Evolutionary conservation across 2,329 filamentous ascomycete genomes (phyloP), one percentile per base, ranked within the genome.

Genomic region (Penicillium hesseltinei): DNA sequence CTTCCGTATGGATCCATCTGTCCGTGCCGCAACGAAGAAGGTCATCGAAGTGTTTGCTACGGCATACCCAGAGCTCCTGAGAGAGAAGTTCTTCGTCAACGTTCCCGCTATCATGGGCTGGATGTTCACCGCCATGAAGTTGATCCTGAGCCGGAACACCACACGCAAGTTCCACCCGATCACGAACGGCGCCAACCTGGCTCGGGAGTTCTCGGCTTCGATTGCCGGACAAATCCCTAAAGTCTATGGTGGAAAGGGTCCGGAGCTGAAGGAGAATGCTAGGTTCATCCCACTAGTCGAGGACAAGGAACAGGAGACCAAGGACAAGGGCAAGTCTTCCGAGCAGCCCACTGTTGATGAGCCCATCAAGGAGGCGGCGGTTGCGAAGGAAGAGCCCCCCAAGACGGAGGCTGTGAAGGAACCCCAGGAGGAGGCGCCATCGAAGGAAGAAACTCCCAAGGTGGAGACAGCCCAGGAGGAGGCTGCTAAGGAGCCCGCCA

Each of bases 1-100:
- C 81, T 81, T 97, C 65, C 87, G 91, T 59, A 87, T 90, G 79
- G 88, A 93, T 56, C 84, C 89, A 0, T 80, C 83, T 56, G 87
- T 94, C 75, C 92, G 90, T 74, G 82, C 86, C 4, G 89, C 90
- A 17, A 89, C 86, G 62, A 87, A 86, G 69, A 86, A 92, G 77
- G 92, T 90, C 45, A 95, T 97, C 73, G 83, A 89, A 60, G 82
- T 89, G 51, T 91, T 97, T 73, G 84, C 87, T 51, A 86, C 84
- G 65, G 89, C 90, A 64, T 97, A 97, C 77, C 92, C 93, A 0
- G 93, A 97, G 79, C 85, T 96, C 10, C 82, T 97, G 48, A 86
- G 85, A 67, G 85, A 93, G 78, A 97, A 97, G 81, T 97, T 92
- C 82, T 97, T 97, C 72, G 89, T 97, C 77, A 97, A 97, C 69